A percentile compares a stretch with the other conserved stretches of the same genome.
Conservation (phyloP, 179 eudicot species). For the Carnegiea gigantea region DNA sequence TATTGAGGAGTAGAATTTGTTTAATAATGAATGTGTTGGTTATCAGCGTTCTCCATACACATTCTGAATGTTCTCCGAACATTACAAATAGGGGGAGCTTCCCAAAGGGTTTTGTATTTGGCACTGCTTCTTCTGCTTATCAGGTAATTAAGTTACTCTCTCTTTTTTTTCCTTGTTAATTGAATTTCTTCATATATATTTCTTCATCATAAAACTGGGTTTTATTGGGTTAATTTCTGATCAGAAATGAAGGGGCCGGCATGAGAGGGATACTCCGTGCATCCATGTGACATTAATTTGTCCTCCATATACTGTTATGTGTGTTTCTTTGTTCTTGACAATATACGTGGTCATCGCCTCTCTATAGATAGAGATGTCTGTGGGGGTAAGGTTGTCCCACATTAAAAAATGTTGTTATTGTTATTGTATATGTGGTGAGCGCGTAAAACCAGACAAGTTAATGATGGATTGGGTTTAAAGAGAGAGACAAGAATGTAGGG, state of each 20-base stretch:
- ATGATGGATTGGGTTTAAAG: not conserved
- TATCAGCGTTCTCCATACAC: not conserved
- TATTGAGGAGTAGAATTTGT: not conserved
- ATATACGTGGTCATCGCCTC: not conserved
- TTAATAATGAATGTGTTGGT: not conserved
- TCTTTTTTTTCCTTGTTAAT: not conserved
- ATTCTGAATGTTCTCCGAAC: not conserved
- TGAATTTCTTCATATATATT: too few species aligned
- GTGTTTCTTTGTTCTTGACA: not conserved
- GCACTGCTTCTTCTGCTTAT: slow-evolving; percentile 13
- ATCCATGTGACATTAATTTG: not conserved
- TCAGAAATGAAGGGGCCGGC: not conserved
- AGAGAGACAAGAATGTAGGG: not conserved
- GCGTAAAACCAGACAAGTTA: not conserved
- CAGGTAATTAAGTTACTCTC: not conserved
- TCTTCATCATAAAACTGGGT: not conserved
- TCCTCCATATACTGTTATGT: not conserved
- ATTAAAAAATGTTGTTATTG: not conserved
- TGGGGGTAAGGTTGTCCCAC: not conserved
- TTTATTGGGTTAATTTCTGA: not conserved
- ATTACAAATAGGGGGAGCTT: slow-evolving; percentile 1
- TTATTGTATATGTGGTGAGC: not conserved
- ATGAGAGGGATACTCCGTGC: not conserved
- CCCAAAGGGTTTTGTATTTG: slow-evolving; percentile 3
- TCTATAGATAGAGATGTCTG: too few species aligned